Base-by-base conservation (phyloP, 768 basidiomycete genomes). In the Rhizopogon vulgaris region DNA sequence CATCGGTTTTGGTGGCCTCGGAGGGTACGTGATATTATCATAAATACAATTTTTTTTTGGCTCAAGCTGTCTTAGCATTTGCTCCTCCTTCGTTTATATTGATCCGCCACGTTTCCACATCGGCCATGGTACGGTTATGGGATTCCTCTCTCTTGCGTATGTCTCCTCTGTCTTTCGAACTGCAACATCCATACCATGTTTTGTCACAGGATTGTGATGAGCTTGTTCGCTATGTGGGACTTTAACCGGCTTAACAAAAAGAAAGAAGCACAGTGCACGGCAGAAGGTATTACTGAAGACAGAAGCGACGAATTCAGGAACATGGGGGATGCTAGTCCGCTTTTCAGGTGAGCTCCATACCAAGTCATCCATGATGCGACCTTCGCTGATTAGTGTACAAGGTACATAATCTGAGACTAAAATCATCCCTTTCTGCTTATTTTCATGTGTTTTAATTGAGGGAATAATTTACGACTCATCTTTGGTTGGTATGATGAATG, bases 1-100 rank as follows among this genome's bases (percentile, higher is more conserved):
- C 14, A 74, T 78, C 39, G 78, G 78, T 22, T 28, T 78, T 14
- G 78, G 78, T 24, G 83, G 82, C 51, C 64, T 83, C 6, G 80
- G 80, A 54, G 80, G 79, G 58, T 74, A 46, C 49, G 66, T 40
- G 1, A 17, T 14, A n/a, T 66, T 25, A 70, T 68, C 37, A 22
- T 70, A 67, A 5, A 74, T 69, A 4, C 71, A 14, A 30, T 3
- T 10, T 22, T 18, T 15, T 3, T 1, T 17, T 40, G 1, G 1
- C 22, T 43, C 30, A 22, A 38, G 10, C 38, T 3, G 25, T 27
- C 36, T 22, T 34, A 75, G 73, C 27, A 63, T 74, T 40, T 72
- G 70, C 52, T 70, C 74, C 4, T 76, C 74, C n/a, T 76, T 71
- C 52, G 60, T 76, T 37, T 77, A 75, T 49, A 41, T 60, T 34